A percentile compares a stretch with the other conserved stretches of the same genome.
phyloP scores from a whole-genome alignment of 768 basidiomycete species.

The Kwoniella mangroviensis region DNA sequence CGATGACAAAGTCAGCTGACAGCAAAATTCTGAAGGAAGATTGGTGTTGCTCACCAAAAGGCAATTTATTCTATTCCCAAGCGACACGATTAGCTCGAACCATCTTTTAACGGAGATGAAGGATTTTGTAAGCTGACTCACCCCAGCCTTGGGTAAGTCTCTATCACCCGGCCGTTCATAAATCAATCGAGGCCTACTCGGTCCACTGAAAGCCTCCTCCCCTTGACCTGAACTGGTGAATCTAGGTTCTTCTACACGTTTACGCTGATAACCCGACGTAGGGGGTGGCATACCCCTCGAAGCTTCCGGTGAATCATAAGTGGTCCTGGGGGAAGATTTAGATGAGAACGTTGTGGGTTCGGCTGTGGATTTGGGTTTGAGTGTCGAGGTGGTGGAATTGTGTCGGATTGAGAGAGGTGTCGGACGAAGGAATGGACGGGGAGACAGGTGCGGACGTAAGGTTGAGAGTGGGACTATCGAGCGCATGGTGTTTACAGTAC shows the following conservation, averaged over 20 bases:
- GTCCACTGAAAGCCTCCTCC: constrained; percentile 47
- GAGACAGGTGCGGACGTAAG: neutral
- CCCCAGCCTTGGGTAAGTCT: constrained; percentile 48
- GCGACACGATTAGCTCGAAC: neutral
- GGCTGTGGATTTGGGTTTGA: neutral
- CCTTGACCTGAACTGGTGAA: neutral
- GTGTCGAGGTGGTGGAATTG: neutral
- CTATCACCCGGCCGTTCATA: constrained; percentile 50
- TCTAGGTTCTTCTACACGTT: neutral
- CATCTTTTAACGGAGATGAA: neutral
- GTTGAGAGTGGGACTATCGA: neutral
- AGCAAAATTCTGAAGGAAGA: neutral
- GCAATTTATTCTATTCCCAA: constrained; percentile 30
- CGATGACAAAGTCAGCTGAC: constrained; percentile 1
- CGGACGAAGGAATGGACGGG: neutral
- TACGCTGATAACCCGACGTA: constrained; percentile 1
- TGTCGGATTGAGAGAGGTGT: neutral
- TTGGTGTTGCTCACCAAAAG: constrained; percentile 26
- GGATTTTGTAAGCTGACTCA: constrained; percentile 14
- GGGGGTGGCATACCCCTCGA: constrained; percentile 35
- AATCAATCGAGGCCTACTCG: constrained; percentile 51
- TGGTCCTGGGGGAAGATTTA: constrained; percentile 40
- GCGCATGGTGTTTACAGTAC: neutral
- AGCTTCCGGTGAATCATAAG: constrained; percentile 44
- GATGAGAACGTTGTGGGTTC: constrained; percentile 45